Base-by-base conservation (phyloP, 1,284 basidiomycete species). In the Takashimella tepidaria region DNA sequence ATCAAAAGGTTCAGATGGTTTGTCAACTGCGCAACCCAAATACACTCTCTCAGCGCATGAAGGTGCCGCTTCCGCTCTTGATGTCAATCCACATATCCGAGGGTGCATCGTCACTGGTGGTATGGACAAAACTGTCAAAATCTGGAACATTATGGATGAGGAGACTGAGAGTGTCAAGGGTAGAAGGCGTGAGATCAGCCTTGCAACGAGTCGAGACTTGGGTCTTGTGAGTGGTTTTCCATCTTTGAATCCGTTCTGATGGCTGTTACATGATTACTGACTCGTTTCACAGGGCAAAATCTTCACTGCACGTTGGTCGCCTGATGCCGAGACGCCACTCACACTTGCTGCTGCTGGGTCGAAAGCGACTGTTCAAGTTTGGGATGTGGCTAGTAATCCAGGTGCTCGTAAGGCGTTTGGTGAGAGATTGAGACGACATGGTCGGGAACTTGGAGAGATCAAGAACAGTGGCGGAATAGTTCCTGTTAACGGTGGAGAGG, bases 31-130 rank as follows among this genome's bases (percentile, higher is more conserved):
- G n/a, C 73, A 75, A 58, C 67, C 79, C 3, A 83, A 87, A 21
- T 98, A 91, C 78, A 98, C 91, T 3, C 79, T 98, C 1, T 84
- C 89, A 13, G 96, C 96, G 0, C 96, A 99, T 75, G 89, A 97
- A 62, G 88, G 90, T n/a, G 87, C 92, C 0, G 87, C 84, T n/a
- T 92, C 91, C 1, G 83, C 88, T 1, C 79, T 98, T 47, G 95
- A 98, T 72, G 81, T 98, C 59, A 95, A 91, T 68, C 86, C 92
- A 1, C 86, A 93, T 69, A 83, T 98, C 50, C 86, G 85, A 50
- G 93, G 93, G 1, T 92, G 90, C 72, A 79, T 98, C 63, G 88
- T 84, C 5, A 98, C 96, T 0, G 93, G 90, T 19, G 95, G 95
- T 2, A 86, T 88, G 42, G 96, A 98, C 79, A 95, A 93, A 70